Conservation (phyloP, 306 rosid species). For the Carpinus fangiana region DNA sequence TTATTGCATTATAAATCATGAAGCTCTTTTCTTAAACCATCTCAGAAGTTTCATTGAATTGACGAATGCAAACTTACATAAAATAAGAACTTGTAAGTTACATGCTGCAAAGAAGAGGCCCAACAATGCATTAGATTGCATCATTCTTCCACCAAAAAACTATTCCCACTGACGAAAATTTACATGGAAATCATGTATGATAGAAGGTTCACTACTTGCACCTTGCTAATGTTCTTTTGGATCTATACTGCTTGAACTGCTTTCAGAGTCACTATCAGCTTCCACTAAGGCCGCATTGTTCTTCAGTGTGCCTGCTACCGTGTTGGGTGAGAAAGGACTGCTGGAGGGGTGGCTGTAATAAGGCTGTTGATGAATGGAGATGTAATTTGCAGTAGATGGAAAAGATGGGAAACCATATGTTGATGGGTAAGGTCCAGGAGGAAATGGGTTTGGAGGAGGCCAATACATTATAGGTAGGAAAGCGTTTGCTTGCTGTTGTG, state of each 20-base stretch:
- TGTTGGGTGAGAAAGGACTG: conserved; percentile 35
- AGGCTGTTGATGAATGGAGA: conserved; percentile 56
- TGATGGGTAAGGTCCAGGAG: conserved; percentile 50
- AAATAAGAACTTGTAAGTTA: conserved; percentile 2
- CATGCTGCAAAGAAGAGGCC: conserved; percentile 22
- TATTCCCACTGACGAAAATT: not conserved
- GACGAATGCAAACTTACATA: not conserved
- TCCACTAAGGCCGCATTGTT: conserved; percentile 38
- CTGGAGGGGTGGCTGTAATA: conserved; percentile 37
- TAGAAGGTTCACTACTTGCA: conserved; percentile 25
- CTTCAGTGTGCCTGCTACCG: conserved; percentile 39
- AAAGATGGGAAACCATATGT: conserved; percentile 54
- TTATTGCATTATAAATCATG: not conserved
- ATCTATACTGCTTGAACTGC: conserved; percentile 48
- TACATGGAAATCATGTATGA: not conserved
- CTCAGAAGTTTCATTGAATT: not conserved
- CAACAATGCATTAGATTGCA: conserved; percentile 20
- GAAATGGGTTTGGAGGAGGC: conserved; percentile 71
- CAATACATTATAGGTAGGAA: conserved; percentile 75
- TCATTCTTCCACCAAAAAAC: not conserved
- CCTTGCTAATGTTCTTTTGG: conserved; percentile 31
- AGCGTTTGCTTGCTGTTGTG: conserved; percentile 50
- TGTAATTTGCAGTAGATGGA: conserved; percentile 51
- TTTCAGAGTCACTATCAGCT: conserved; percentile 45
- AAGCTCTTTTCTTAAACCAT: not conserved